phyloP scores from a whole-genome alignment of 192 early-diverging fungal species.

The Coemansia reversa region DNA sequence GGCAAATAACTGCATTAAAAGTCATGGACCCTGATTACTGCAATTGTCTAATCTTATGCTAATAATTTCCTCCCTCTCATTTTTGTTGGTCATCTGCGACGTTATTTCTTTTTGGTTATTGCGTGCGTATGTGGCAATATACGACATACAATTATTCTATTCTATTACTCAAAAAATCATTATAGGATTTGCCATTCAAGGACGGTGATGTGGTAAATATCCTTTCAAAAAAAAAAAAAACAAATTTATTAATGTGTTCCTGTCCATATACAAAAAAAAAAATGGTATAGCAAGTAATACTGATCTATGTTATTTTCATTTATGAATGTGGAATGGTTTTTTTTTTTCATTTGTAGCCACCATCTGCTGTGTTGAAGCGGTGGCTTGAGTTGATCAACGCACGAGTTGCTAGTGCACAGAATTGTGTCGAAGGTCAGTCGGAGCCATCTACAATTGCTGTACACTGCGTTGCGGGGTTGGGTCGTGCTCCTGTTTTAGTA shows the following conservation, averaged over 20 bases:
- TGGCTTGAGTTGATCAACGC: conserved; percentile 70
- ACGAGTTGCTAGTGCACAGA: conserved; percentile 43
- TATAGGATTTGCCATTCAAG: conserved; percentile 78
- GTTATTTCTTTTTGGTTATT: not conserved
- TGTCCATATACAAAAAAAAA: too few species aligned
- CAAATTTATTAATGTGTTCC: not conserved
- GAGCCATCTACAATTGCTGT: conserved; percentile 74
- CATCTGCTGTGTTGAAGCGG: conserved; percentile 51
- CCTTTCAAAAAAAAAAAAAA: not conserved
- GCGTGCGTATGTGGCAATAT: not conserved
- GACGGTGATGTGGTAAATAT: conserved; percentile 73
- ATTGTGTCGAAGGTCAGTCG: conserved; percentile 6
- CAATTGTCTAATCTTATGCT: not conserved
- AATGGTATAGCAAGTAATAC: not conserved
- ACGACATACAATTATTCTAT: not conserved
- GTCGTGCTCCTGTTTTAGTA: conserved; percentile 90
- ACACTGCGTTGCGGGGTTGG: conserved; percentile 94
- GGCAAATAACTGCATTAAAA: not conserved
- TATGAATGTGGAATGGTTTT: not conserved
- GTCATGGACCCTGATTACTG: not conserved
- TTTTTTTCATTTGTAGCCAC: conserved; percentile 44
- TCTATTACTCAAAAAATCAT: not conserved
- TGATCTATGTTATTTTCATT: not conserved
- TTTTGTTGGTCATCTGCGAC: not conserved
- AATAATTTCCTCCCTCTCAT: not conserved